Percentiles rank a stretch among this genome's conserved stretches.
Evolutionary conservation across 208 protist genomes (phyloP).

Genomic region (Phytomonas francai): DNA sequence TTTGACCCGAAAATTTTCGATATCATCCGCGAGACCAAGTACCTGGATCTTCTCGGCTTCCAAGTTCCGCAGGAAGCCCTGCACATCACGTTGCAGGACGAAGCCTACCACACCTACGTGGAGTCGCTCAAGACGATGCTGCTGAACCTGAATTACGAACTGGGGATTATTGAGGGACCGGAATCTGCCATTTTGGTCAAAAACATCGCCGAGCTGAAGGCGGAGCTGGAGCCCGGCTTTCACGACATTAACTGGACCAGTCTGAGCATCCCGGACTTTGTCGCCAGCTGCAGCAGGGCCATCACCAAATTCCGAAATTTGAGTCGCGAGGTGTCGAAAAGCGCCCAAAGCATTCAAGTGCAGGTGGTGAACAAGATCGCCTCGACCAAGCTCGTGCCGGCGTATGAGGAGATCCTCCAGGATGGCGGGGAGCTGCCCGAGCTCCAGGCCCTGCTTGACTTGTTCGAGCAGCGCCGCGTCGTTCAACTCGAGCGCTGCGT

Average conservation of each 20-base stretch:
- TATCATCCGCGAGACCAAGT: constrained; percentile 96
- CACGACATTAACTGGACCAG: constrained; percentile 98
- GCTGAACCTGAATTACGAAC: constrained; percentile 79
- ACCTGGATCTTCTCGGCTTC: constrained; percentile 95
- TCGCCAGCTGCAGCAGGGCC: constrained; percentile 84
- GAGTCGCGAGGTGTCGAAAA: constrained; percentile 95
- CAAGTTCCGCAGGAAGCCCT: constrained; percentile 94
- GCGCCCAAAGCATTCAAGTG: constrained; percentile 89
- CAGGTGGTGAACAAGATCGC: constrained; percentile 90
- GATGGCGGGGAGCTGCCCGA: constrained; percentile 83
- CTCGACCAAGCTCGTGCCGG: constrained; percentile 73
- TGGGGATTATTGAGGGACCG: constrained; percentile 76
- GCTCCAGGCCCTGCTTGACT: constrained; percentile 90
- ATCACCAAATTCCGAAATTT: constrained; percentile 96
- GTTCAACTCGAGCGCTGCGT: constrained; percentile 79
- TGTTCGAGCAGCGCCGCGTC: constrained; percentile 79
- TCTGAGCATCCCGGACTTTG: constrained; percentile 95
- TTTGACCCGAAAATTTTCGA: constrained; percentile 90
- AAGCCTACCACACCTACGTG: constrained; percentile 95
- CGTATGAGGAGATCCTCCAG: constrained; percentile 70
- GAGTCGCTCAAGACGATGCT: constrained; percentile 94
- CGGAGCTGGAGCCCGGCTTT: constrained; percentile 90
- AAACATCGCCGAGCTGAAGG: constrained; percentile 87
- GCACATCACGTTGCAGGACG: constrained; percentile 96
- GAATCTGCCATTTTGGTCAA: constrained; percentile 89